Base-by-base conservation (phyloP, 805 yeast species). In the Wickerhamiella bombiphila region DNA sequence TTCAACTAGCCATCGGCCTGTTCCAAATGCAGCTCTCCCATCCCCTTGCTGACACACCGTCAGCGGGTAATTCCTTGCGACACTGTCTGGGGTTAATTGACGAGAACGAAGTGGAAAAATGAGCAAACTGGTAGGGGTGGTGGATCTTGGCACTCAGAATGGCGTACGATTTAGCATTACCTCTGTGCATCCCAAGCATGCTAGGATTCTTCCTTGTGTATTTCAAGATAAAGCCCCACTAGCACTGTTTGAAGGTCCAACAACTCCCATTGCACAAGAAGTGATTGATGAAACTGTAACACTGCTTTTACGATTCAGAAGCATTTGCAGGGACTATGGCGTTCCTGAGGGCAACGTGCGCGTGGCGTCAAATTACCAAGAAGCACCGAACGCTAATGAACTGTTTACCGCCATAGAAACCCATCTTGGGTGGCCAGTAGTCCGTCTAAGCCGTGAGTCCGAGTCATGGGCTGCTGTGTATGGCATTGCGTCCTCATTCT, bases 61-160 rank as follows among this genome's bases (percentile, higher is more conserved):
- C n/a, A n/a, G n/a, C n/a, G n/a, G n/a, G n/a, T n/a, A n/a, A n/a
- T n/a, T n/a, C n/a, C n/a, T n/a, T n/a, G n/a, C n/a, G n/a, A n/a
- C n/a, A n/a, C n/a, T n/a, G n/a, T n/a, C n/a, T n/a, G n/a, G n/a
- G n/a, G n/a, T n/a, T n/a, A n/a, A n/a, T n/a, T n/a, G n/a, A n/a
- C n/a, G n/a, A n/a, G n/a, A n/a, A n/a, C n/a, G n/a, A n/a, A n/a
- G n/a, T n/a, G n/a, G n/a, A n/a, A n/a, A n/a, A n/a, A n/a, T 22
- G 7, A 30, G n/a, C 13, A 25, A 37, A 18, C 35, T 42, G 20
- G 42, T 34, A n/a, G 46, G 46, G 9, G 42, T 79, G 33, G 83
- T 77, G 3, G 86, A 80, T 53, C 75, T 80, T 16, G 88, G 86
- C 6, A 74, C 86, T 15, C 76, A 76, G 51, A n/a, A n/a, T n/a